Evolutionary conservation across 495 filamentous ascomycete genomes (phyloP).

Genomic region (Penicillium cosmopolitanum): DNA sequence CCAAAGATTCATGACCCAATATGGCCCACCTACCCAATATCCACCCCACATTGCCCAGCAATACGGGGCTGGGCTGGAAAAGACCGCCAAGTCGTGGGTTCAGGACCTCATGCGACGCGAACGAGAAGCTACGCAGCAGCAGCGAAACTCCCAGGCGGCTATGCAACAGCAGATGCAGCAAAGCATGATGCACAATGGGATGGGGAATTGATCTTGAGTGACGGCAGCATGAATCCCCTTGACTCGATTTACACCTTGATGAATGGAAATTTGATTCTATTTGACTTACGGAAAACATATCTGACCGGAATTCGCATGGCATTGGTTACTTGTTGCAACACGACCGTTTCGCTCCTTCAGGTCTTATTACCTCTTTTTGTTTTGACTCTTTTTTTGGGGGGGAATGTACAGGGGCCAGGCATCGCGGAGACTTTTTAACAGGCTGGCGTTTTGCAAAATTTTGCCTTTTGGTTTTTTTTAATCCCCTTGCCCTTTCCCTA

Average conservation of each 20-base stretch:
- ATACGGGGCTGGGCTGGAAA: constrained; percentile 39
- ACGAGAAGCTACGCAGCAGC: constrained; percentile 41
- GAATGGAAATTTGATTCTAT: neutral
- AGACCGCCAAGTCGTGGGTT: constrained; percentile 48
- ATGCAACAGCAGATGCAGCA: constrained; percentile 52
- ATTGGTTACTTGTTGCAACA: neutral
- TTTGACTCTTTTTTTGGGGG: constrained; percentile 12
- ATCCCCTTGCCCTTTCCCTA: constrained; percentile 12
- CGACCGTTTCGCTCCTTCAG: constrained; percentile 1
- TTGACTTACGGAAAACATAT: constrained; percentile 10
- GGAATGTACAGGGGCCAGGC: constrained; percentile 30
- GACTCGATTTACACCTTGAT: constrained; percentile 8
- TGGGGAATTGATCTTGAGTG: constrained; percentile 36
- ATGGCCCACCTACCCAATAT: constrained; percentile 47
- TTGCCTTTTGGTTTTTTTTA: constrained; percentile 19
- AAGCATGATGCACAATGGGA: constrained; percentile 53
- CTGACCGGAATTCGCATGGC: constrained; percentile 2
- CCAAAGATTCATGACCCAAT: constrained; percentile 41
- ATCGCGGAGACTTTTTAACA: constrained; percentile 21
- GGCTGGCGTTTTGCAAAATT: constrained; percentile 26
- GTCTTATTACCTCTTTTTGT: constrained; percentile 3
- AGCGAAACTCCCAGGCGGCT: constrained; percentile 34
- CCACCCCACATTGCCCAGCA: constrained; percentile 47
- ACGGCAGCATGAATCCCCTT: neutral
- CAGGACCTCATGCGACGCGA: constrained; percentile 51